phyloP scores from a whole-genome alignment of 371 early-diverging fungal species.

The Syncephalastrum sp. region DNA sequence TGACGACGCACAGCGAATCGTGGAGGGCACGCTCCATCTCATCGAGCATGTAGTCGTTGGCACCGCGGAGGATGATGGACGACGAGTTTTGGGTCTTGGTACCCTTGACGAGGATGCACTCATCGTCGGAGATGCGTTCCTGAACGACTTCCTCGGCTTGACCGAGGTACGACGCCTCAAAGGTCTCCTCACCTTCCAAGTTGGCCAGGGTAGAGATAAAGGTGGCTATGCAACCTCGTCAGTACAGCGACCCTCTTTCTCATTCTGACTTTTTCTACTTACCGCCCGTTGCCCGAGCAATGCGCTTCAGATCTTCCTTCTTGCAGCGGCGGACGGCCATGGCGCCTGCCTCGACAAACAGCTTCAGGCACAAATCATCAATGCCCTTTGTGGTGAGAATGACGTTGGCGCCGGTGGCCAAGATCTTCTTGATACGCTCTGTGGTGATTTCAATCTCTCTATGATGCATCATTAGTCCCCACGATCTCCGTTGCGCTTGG shows the following conservation, averaged over 20 bases:
- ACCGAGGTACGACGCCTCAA: slow-evolving; percentile 91
- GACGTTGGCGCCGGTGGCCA: slow-evolving; percentile 97
- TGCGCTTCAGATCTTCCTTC: slow-evolving; percentile 97
- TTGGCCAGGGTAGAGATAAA: slow-evolving; percentile 97
- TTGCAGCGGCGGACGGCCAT: slow-evolving; percentile 95
- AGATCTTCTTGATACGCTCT: slow-evolving; percentile 95
- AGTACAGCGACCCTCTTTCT: not conserved
- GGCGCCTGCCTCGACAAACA: slow-evolving; percentile 94
- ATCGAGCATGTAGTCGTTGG: slow-evolving; percentile 98
- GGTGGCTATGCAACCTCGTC: slow-evolving; percentile 61
- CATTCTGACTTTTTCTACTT: not conserved
- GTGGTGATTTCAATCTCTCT: slow-evolving; percentile 96
- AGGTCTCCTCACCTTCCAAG: slow-evolving; percentile 97
- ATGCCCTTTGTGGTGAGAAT: slow-evolving; percentile 99
- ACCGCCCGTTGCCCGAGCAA: slow-evolving; percentile 95
- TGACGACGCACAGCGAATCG: slow-evolving; percentile 97
- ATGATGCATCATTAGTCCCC: not conserved
- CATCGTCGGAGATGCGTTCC: slow-evolving; percentile 97
- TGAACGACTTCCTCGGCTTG: slow-evolving; percentile 96
- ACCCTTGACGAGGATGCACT: slow-evolving; percentile 96
- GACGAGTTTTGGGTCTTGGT: slow-evolving; percentile 89
- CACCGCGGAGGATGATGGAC: slow-evolving; percentile 98
- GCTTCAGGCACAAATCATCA: slow-evolving; percentile 98
- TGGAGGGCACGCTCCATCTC: slow-evolving; percentile 99
- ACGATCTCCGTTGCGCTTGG: too few relatives aligned